A percentile compares a stretch with the other conserved stretches of the same genome.
Evolutionary conservation across 306 rosid species (phyloP).

Genomic region (Datisca glomerata): DNA sequence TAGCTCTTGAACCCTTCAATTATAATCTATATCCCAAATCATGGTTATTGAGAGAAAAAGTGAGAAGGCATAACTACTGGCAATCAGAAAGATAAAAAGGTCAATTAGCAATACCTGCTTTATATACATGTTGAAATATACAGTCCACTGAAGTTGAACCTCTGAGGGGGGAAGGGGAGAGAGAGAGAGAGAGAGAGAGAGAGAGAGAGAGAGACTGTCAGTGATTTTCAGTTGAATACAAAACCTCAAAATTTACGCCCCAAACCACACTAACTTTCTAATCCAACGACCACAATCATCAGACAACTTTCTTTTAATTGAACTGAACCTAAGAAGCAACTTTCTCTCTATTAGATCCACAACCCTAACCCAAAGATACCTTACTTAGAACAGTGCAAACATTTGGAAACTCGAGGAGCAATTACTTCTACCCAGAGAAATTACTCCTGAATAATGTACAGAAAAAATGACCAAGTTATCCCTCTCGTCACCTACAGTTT

Average conservation of each 20-base stretch:
- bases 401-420: background rate
- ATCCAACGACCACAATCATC: background rate
- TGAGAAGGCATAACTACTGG: constrained; percentile 1
- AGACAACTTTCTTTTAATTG: background rate
- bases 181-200: constrained; percentile 1
- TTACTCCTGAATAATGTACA: background rate
- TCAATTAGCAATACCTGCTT: constrained; percentile 61
- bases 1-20: constrained; percentile 98
- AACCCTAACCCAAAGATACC: background rate
- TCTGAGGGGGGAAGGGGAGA: background rate
- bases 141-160: constrained; percentile 25
- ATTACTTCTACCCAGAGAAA: too few relatives aligned
- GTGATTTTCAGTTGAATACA: constrained; percentile 5
- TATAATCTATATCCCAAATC: constrained; percentile 35
- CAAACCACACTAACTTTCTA: background rate
- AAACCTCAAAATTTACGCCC: background rate
- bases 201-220: constrained; percentile 7
- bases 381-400: background rate
- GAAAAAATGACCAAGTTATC: background rate
- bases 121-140: constrained; percentile 60
- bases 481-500: background rate
- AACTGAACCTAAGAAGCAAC: background rate
- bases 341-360: background rate
- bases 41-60: constrained; percentile 4
- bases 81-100: background rate